Base-by-base conservation (phyloP, 2,329 filamentous ascomycete genomes). In the Cryphonectria carpinicola region DNA sequence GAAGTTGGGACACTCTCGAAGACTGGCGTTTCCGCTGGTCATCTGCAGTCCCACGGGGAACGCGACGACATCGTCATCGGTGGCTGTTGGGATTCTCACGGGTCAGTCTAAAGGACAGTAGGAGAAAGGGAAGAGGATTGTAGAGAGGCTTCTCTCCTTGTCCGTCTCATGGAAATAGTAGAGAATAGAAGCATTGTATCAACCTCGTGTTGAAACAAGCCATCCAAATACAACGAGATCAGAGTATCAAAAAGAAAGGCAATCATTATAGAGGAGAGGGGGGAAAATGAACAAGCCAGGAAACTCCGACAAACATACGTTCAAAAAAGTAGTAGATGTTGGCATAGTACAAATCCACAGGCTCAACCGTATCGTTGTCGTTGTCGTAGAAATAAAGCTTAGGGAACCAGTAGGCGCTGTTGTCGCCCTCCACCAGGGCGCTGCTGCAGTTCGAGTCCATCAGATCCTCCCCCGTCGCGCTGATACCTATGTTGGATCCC, bases 341-440 rank as follows among this genome's bases (percentile, higher is more conserved):
- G 87, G 91, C 90, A 78, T 93, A 93, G 76, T 91, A 90, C 72
- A 92, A 82, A 61, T 89, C 84, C 25, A 94, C 92, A 49, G 86
- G 84, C 79, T 90, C 87, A 74, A 93, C 88, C 66, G 85, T 86
- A 65, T 87, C 87, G 74, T 90, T 88, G 74, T 86, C 82, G 76
- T 88, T 85, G 74, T 92, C 87, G 74, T 85, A 82, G 80, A 91
- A 94, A 81, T 90, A 94, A 3, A 95, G 82, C 39, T 84, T 84
- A 1, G 93, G 92, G 69, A 90, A 89, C 93, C 93, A 95, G 84
- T 95, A 95, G 80, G 91, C 91, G 75, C 88, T 92, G 78, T 89
- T 84, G 81, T 94, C 92, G 68, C 87, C 88, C 75, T 86, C 88
- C 77, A 93, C 84, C 72, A 86, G 85, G 78, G 92, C 91, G 46